Evolutionary conservation across 2,329 filamentous ascomycete species (phyloP), one percentile per base, ranked within the genome.

Genomic region (Coleophoma crateriformis): DNA sequence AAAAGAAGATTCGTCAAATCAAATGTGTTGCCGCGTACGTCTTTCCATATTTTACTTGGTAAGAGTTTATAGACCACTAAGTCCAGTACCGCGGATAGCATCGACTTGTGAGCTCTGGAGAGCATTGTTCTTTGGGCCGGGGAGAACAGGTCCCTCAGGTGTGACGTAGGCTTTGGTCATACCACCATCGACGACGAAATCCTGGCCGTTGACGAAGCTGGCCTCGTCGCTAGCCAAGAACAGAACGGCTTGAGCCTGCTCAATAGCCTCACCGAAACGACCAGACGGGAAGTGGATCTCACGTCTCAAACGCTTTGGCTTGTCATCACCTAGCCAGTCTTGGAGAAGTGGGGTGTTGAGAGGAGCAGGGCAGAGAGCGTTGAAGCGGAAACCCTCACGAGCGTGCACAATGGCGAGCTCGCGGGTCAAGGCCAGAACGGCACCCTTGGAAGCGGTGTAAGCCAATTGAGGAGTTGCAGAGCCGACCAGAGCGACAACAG

Each of bases 121-220:
- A 45, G 63, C 64, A 48, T 67, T 67, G 56, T 67, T 87, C 54
- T 68, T 65, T 3, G 84, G 84, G 5, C 77, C 75, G 11, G 71
- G 58, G 0, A 72, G 58, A 8, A 81, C 64, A 13, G 78, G 72
- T 3, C 83, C 83, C 68, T 85, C 81, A 2, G 83, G 72, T 1
- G 83, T 87, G 27, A 87, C 82, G 68, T 96, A 97, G 41, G 90
- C 88, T 77, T 88, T 96, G 62, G 84, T 92, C 88, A 99, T 89
- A 52, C 92, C 92, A 51, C 94, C 94, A 63, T 99, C 94, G 22
- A 97, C 90, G 4, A 95, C 86, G 72, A 97, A 95, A 66, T 97
- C 94, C 51, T 82, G 81, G 7, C 83, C 86, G 57, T 87, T 89
- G 57, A 88, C 79, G 60, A 88, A 89, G 68, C 82, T 85, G 64